These are phyloP conservation scores for Starmerella floris DNA, from an alignment of 805 yeast species.

Conservation along the genomic window DNA sequence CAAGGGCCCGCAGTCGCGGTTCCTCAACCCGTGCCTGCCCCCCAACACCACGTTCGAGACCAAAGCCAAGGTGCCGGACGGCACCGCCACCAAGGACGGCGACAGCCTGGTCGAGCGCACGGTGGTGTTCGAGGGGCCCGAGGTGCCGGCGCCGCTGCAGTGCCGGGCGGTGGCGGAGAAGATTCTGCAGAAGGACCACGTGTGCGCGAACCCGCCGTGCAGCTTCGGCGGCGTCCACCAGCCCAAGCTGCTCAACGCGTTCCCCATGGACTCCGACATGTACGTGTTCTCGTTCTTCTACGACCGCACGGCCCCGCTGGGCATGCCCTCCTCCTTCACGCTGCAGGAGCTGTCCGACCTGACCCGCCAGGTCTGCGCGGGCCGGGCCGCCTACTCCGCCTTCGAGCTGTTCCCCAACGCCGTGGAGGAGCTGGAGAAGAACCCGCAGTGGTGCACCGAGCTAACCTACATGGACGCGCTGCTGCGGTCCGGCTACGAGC, in stretches of 20 bases:
- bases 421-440: conserved; percentile 48
- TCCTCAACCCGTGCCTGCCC: conserved; percentile 70
- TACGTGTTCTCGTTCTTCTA: conserved; percentile 88
- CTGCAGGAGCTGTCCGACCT: conserved; percentile 71
- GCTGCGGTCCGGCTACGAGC: conserved; percentile 92
- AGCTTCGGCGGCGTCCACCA: conserved; percentile 96
- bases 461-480: conserved; percentile 79
- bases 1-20: conserved; percentile 31
- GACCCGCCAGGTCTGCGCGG: conserved; percentile 74
- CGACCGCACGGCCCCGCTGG: conserved; percentile 86
- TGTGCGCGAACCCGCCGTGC: conserved; percentile 68
- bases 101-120: conserved; percentile 12
- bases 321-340: conserved; percentile 85
- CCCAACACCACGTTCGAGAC: conserved; percentile 53
- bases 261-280: conserved; percentile 60
- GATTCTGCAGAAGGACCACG: conserved; percentile 68
- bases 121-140: conserved; percentile 55
- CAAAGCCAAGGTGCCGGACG: conserved; percentile 42
- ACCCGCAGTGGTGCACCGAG: conserved; percentile 92
- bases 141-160: conserved; percentile 56
- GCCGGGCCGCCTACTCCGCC: conserved; percentile 61
- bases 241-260: conserved; percentile 73
- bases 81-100: conserved; percentile 18
- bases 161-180: conserved; percentile 77
- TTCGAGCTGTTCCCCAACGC: conserved; percentile 57